phyloP scores from a whole-genome alignment of 83 land plant species.

The Picea mariana region DNA sequence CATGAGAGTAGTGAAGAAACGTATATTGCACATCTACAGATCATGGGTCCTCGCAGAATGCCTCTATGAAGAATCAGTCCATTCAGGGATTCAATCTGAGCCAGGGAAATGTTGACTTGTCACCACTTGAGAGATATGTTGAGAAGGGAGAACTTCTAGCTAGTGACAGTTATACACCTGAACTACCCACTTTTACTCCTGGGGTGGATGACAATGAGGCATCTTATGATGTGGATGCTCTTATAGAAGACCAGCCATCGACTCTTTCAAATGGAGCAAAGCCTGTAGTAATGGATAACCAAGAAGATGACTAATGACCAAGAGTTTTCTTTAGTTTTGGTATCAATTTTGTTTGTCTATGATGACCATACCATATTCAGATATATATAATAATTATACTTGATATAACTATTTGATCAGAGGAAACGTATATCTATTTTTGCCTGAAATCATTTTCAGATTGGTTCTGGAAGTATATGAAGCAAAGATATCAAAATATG shows the following conservation, averaged over 20 bases:
- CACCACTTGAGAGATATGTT: slow-evolving; percentile 1
- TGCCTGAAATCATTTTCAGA: too few species aligned
- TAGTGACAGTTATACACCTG: slow-evolving; percentile 9
- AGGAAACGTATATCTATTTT: too few species aligned
- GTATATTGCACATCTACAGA: neutral
- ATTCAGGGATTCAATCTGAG: too few species aligned
- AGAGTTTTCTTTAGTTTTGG: too few species aligned
- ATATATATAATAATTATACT: too few species aligned
- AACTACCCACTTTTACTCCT: neutral
- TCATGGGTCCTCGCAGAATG: slow-evolving; percentile 5
- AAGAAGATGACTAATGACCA: too few species aligned
- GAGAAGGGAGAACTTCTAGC: slow-evolving; percentile 9
- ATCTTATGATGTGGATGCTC: neutral
- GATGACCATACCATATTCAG: too few species aligned
- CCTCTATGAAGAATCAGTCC: neutral
- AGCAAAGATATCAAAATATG: too few species aligned
- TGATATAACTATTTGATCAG: too few species aligned
- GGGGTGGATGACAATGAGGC: neutral
- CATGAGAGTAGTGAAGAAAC: slow-evolving; percentile 11
- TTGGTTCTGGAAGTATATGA: too few species aligned
- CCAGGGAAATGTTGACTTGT: too few species aligned
- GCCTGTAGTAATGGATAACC: neutral
- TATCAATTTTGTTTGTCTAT: too few species aligned
- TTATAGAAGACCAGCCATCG: neutral
- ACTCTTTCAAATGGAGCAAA: neutral